phyloP scores from a whole-genome alignment of 2,329 filamentous ascomycete genomes.

The Diaporthe eres region DNA sequence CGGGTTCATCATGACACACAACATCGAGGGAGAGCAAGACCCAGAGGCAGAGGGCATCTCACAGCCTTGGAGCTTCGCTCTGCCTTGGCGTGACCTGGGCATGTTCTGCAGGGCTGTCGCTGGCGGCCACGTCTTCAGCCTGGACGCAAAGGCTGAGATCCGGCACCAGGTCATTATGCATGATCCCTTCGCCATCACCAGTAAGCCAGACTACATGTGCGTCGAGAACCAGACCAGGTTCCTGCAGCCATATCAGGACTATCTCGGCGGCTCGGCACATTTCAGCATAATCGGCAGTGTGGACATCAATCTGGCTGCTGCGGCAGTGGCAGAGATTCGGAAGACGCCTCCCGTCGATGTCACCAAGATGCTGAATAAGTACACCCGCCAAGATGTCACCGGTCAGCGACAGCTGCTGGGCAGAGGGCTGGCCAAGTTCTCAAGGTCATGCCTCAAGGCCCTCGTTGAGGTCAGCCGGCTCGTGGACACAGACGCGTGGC shows the following conservation, averaged over 20 bases:
- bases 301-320: not conserved
- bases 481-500: not conserved
- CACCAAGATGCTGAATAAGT: not conserved
- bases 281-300: not conserved
- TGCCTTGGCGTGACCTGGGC: not conserved
- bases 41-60: not conserved
- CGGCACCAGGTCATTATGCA: not conserved
- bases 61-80: not conserved
- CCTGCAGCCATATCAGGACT: slow-evolving; percentile 3
- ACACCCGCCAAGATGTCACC: not conserved
- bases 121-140: slow-evolving; percentile 5
- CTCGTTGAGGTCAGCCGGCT: not conserved
- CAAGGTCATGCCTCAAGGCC: not conserved
- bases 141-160: not conserved
- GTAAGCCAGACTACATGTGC: not conserved
- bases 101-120: slow-evolving; percentile 9
- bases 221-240: not conserved
- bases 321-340: not conserved
- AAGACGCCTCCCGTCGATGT: not conserved
- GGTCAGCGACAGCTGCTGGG: not conserved
- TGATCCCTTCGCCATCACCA: not conserved
- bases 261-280: not conserved
- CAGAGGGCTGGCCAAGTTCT: not conserved
- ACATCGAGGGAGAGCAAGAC: slow-evolving; percentile 4
- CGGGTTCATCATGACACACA: slow-evolving; percentile 15